Conservation (phyloP, 352 stramenopile species). For the Pythium dissotocum region DNA sequence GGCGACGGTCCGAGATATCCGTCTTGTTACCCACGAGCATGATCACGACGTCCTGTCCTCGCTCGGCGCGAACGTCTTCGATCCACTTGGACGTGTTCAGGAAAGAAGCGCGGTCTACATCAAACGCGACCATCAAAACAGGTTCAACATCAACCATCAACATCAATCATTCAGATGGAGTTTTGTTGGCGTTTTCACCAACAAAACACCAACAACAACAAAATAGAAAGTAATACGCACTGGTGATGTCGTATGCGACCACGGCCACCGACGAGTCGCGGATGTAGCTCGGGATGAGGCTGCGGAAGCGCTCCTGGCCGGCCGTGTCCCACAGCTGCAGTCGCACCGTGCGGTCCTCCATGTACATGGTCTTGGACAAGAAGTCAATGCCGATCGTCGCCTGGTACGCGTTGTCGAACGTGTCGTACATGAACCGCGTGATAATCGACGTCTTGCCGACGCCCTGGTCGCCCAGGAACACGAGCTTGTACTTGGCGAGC, state of each 20-base stretch:
- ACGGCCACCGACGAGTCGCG: conserved; percentile 99
- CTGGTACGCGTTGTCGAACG: conserved; percentile 97
- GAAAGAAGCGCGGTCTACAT: conserved; percentile 94
- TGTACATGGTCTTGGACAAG: conserved; percentile 99
- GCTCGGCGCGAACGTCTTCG: conserved; percentile 97
- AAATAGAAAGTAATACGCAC: conserved; percentile 39
- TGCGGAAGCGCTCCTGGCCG: conserved; percentile 96
- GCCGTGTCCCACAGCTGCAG: conserved; percentile 99
- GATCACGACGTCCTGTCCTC: conserved; percentile 99
- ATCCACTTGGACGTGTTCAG: conserved; percentile 99
- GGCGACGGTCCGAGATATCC: conserved; percentile 96
- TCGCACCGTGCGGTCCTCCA: conserved; percentile 97
- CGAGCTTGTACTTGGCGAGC: conserved; percentile 94
- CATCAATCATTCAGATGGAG: not conserved
- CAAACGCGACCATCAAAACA: conserved; percentile 1
- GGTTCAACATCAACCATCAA: not conserved
- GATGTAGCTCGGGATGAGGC: conserved; percentile 96
- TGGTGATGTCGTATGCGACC: conserved; percentile 99
- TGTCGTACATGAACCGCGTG: conserved; percentile 99
- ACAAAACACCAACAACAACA: not conserved
- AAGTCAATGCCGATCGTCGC: conserved; percentile 99
- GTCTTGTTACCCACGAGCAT: conserved; percentile 99
- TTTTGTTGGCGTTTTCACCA: not conserved
- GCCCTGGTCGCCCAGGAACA: conserved; percentile 96
- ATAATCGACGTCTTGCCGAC: conserved; percentile 99